Conservation (phyloP, 2,329 filamentous ascomycete species). For the Trichothecium sympodiale region DNA sequence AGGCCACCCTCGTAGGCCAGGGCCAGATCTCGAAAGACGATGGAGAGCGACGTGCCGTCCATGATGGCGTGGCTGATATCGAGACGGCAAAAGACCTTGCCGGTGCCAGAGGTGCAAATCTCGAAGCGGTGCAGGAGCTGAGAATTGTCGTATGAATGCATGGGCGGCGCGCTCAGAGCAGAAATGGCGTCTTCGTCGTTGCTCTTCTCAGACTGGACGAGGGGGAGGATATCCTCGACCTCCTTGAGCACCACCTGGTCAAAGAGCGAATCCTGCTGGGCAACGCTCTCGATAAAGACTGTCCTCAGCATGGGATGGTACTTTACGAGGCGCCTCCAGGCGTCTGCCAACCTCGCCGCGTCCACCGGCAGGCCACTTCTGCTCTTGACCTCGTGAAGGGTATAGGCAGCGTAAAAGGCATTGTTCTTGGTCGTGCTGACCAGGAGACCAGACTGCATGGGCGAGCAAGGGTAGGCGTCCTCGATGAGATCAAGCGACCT, state of each 20-base stretch:
- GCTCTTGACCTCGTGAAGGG: conserved; percentile 13
- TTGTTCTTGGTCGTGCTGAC: conserved; percentile 26
- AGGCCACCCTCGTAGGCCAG: background rate
- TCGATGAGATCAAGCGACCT: conserved; percentile 20
- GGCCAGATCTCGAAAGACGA: background rate
- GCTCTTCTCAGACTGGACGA: conserved; percentile 2
- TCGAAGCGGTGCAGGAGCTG: conserved; percentile 6
- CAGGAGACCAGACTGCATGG: conserved; percentile 25
- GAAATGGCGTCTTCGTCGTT: conserved; percentile 6
- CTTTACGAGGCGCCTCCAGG: conserved; percentile 30
- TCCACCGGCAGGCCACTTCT: conserved; percentile 10
- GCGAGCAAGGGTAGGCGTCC: conserved; percentile 24
- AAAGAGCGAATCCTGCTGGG: conserved; percentile 28
- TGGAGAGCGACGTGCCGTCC: background rate
- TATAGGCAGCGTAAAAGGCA: conserved; percentile 19
- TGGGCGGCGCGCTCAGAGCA: conserved; percentile 1
- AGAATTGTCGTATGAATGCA: conserved; percentile 2
- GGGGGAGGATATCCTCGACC: conserved; percentile 1
- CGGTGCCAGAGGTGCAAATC: conserved; percentile 6
- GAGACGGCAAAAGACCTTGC: background rate
- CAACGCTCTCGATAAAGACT: conserved; percentile 34
- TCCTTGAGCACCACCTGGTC: conserved; percentile 32
- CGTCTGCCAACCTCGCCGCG: conserved; percentile 24
- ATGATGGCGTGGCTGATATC: conserved; percentile 1
- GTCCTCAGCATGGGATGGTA: conserved; percentile 33